Evolutionary conservation across 2,329 filamentous ascomycete species (phyloP).

Genomic region (Sarocladiaceae sp.): DNA sequence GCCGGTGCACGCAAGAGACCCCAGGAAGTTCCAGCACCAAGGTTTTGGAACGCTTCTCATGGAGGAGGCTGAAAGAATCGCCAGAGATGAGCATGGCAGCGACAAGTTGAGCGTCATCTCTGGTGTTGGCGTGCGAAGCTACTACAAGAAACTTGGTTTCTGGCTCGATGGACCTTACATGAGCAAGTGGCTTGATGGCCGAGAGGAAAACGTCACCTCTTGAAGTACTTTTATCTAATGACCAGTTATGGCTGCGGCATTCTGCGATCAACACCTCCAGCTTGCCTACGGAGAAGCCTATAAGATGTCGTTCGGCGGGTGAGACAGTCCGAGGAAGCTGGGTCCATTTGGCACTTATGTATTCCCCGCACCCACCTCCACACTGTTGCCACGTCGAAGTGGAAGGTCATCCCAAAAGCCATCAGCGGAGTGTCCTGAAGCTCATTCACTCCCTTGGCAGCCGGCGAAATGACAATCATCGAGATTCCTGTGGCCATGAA

Average conservation of each 20-base stretch:
- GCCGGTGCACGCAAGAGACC: constrained; percentile 92
- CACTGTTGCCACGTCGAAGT: not conserved
- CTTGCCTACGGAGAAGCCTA: not conserved
- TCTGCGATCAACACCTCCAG: too few species aligned
- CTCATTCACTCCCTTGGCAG: too few species aligned
- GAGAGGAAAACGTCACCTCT: constrained; percentile 14
- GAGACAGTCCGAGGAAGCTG: too few species aligned
- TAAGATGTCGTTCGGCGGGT: not conserved
- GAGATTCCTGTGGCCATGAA: not conserved
- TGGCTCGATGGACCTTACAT: constrained; percentile 88
- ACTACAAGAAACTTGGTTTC: constrained; percentile 91
- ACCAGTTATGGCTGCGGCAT: too few species aligned
- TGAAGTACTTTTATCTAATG: not conserved
- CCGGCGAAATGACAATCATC: not conserved
- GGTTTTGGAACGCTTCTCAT: constrained; percentile 94
- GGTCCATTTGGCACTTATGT: too few species aligned
- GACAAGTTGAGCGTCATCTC: constrained; percentile 95
- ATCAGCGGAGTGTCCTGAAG: too few species aligned
- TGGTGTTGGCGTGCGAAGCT: constrained; percentile 93
- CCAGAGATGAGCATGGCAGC: constrained; percentile 89
- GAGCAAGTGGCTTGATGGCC: constrained; percentile 59
- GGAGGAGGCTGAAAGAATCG: constrained; percentile 96
- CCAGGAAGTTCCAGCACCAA: constrained; percentile 96
- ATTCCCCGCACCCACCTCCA: too few species aligned
- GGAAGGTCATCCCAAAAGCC: too few species aligned